Percentiles rank a stretch among this genome's conserved stretches.
Evolutionary conservation across 306 rosid genomes (phyloP).

Genomic region (Ceratonia siliqua): DNA sequence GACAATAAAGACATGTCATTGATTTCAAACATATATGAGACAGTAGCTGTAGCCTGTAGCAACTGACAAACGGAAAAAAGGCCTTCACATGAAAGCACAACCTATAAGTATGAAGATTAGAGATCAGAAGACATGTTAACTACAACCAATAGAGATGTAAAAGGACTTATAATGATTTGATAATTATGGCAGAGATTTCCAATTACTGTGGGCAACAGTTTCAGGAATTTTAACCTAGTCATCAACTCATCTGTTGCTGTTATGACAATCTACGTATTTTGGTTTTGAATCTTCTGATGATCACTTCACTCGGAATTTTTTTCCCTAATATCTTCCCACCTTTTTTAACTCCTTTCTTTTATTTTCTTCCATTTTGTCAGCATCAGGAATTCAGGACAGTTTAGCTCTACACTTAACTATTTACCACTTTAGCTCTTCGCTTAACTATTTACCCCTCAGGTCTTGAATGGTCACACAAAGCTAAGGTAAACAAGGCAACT

Average conservation of each 20-base stretch:
- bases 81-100: constrained; percentile 17
- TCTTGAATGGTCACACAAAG: not conserved
- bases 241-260: not conserved
- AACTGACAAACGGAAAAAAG: constrained; percentile 6
- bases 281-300: not conserved
- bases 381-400: not conserved
- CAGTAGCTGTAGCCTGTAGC: constrained; percentile 31
- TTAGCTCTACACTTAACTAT: not conserved
- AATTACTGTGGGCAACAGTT: not conserved
- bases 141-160: not conserved
- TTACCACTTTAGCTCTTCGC: not conserved
- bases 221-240: not conserved
- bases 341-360: not conserved
- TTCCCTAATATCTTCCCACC: not conserved
- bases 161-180: not conserved
- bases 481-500: not conserved
- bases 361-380: not conserved
- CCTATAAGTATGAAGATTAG: not conserved
- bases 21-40: not conserved
- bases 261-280: not conserved
- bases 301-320: not conserved
- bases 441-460: not conserved
- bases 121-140: not conserved
- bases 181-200: not conserved
- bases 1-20: not conserved